Conservation (phyloP, 768 basidiomycete genomes). For the Xerocomellus intermedius region DNA sequence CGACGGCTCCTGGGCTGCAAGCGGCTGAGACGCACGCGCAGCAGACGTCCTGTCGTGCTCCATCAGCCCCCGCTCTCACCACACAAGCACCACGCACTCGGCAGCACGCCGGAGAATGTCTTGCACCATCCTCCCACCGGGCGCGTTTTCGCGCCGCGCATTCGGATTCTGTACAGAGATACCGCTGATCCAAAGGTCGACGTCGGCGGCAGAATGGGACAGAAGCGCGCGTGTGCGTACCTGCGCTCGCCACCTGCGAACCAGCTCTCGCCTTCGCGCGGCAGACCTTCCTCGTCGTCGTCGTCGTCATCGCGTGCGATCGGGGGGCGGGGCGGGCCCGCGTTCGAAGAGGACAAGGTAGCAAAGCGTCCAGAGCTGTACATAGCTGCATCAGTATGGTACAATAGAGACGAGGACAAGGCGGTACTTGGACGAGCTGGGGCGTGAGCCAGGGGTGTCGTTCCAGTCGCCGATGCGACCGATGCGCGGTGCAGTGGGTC, state of each 20-base stretch:
- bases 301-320: constrained; percentile 35
- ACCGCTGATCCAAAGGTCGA: constrained; percentile 51
- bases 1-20: constrained; percentile 16
- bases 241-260: constrained; percentile 96
- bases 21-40: constrained; percentile 15
- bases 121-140: constrained; percentile 60
- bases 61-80: not conserved
- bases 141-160: constrained; percentile 36
- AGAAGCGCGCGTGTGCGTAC: constrained; percentile 37
- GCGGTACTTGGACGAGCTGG: constrained; percentile 18
- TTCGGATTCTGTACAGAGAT: constrained; percentile 87
- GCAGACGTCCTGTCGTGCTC: constrained; percentile 16
- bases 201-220: not conserved
- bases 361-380: too few relatives aligned
- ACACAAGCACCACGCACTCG: constrained; percentile 50
- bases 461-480: constrained; percentile 56
- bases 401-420: too few relatives aligned
- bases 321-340: constrained; percentile 14
- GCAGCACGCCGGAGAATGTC: constrained; percentile 80
- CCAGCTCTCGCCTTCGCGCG: constrained; percentile 57
- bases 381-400: too few relatives aligned
- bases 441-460: constrained; percentile 20
- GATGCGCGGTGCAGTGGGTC: constrained; percentile 41
- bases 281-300: constrained; percentile 47
- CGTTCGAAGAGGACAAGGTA: too few relatives aligned